phyloP scores from a whole-genome alignment of 2,329 filamentous ascomycete genomes.

The Dryadomyces quercivorus region DNA sequence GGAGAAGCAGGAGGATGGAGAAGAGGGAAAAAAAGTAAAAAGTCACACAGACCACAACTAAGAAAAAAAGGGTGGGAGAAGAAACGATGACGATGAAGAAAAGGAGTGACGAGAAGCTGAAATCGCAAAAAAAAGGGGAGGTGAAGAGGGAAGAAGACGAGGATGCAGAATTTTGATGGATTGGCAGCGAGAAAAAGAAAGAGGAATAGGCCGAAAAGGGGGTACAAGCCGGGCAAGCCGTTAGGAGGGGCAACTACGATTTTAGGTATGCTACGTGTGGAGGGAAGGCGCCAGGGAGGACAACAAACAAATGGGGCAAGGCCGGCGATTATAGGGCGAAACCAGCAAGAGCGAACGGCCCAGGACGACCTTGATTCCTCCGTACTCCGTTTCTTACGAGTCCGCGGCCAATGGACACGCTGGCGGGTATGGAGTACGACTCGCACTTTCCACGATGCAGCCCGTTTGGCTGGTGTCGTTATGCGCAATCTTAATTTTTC shows the following conservation, averaged over 20 bases:
- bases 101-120: constrained; percentile 30
- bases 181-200: neutral
- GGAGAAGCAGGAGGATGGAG: neutral
- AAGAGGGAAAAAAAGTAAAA: neutral
- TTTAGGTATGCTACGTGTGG: neutral
- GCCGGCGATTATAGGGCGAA: neutral
- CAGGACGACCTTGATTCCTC: neutral
- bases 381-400: neutral
- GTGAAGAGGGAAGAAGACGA: constrained; percentile 7
- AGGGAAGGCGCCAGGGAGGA: neutral
- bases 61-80: constrained; percentile 16
- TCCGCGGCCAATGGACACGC: neutral
- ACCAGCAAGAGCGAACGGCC: neutral
- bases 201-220: neutral
- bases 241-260: constrained; percentile 2
- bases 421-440: too few relatives aligned
- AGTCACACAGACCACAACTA: neutral
- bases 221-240: constrained; percentile 3
- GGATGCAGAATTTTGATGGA: neutral
- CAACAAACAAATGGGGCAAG: neutral
- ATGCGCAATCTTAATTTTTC: neutral
- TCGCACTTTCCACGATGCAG: neutral
- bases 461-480: neutral
- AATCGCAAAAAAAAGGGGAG: constrained; percentile 16
- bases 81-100: constrained; percentile 20